phyloP scores from a whole-genome alignment of 345 rosid genomes.

The Hibiscus mutabilis region DNA sequence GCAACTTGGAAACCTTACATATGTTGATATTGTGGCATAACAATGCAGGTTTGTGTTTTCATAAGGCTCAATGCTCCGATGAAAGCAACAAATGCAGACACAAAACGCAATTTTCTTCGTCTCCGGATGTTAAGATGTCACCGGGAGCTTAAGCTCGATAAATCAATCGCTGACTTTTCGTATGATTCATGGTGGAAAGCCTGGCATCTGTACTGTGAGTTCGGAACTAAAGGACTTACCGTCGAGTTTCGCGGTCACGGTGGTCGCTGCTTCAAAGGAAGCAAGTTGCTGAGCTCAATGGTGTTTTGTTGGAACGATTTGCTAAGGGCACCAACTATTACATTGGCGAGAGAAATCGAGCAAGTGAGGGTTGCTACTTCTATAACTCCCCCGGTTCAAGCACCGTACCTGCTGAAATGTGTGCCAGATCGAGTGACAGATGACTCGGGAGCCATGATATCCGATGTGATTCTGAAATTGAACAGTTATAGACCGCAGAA shows the following conservation, averaged over 20 bases:
- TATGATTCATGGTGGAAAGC: slow-evolving; percentile 51
- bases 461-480: slow-evolving; percentile 63
- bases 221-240: slow-evolving; percentile 59
- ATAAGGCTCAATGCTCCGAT: slow-evolving; percentile 33
- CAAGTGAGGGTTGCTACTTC: slow-evolving; percentile 48
- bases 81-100: slow-evolving; percentile 25
- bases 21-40: neutral
- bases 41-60: slow-evolving; percentile 55
- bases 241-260: slow-evolving; percentile 44
- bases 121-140: slow-evolving; percentile 58
- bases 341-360: slow-evolving; percentile 41
- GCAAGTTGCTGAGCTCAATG: slow-evolving; percentile 29
- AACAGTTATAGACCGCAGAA: slow-evolving; percentile 69
- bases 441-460: slow-evolving; percentile 90
- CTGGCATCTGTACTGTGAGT: slow-evolving; percentile 74
- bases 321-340: slow-evolving; percentile 55
- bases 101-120: slow-evolving; percentile 36
- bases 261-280: slow-evolving; percentile 36
- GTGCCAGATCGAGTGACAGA: slow-evolving; percentile 89
- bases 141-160: slow-evolving; percentile 58
- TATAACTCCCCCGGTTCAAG: slow-evolving; percentile 83
- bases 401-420: slow-evolving; percentile 72
- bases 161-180: slow-evolving; percentile 31
- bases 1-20: neutral
- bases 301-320: slow-evolving; percentile 73